Conservation (phyloP, 495 filamentous ascomycete genomes). For the Filosporella fistucella region DNA sequence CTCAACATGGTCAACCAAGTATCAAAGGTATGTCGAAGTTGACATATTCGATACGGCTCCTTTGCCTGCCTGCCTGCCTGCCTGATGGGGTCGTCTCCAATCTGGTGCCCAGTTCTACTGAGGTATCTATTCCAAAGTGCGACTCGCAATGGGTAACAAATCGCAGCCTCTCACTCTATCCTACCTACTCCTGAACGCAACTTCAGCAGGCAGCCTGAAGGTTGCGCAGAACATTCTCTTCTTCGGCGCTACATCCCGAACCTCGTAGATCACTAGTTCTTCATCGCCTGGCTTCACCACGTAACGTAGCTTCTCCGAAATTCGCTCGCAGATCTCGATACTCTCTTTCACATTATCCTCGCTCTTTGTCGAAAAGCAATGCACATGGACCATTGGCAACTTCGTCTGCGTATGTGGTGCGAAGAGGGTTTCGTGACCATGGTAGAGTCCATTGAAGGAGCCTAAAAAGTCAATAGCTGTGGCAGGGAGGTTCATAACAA, state of each 20-base stretch:
- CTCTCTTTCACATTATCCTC: constrained; percentile 59
- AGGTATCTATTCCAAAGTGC: no score
- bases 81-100: no score
- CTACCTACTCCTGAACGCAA: constrained; percentile 59
- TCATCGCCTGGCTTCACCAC: constrained; percentile 35
- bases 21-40: no score
- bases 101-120: no score
- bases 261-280: constrained; percentile 65
- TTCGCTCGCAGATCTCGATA: constrained; percentile 62
- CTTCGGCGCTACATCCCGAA: constrained; percentile 83
- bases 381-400: constrained; percentile 83
- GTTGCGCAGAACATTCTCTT: constrained; percentile 97
- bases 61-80: no score
- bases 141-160: no score
- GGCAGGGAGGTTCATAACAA: constrained; percentile 95
- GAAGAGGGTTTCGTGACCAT: constrained; percentile 61
- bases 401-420: constrained; percentile 46
- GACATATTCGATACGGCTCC: no score
- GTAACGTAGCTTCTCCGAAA: constrained; percentile 51
- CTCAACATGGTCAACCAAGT: no score
- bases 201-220: constrained; percentile 75
- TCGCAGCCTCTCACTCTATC: background rate
- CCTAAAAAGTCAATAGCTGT: constrained; percentile 79
- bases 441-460: constrained; percentile 80
- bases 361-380: constrained; percentile 80